Conservation (phyloP, 352 stramenopile genomes). For the Phytophthora capsici region DNA sequence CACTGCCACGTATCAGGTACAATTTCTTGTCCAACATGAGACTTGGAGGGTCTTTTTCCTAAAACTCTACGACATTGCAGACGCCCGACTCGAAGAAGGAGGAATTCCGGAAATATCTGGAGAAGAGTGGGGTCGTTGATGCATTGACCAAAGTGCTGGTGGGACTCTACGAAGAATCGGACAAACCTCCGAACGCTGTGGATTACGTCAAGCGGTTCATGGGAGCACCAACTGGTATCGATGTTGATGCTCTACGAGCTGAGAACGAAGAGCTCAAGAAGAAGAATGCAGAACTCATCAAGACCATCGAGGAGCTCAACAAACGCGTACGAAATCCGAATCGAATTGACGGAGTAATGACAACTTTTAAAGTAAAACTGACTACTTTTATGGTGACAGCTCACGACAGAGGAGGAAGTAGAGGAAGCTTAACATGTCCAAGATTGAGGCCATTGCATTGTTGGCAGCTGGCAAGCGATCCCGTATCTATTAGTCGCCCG, state of each 20-base stretch:
- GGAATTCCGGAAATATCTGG: slow-evolving; percentile 98
- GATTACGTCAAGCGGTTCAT: slow-evolving; percentile 98
- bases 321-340: slow-evolving; percentile 66
- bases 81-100: slow-evolving; percentile 98
- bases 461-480: neutral
- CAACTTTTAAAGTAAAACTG: too few relatives aligned
- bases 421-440: slow-evolving; percentile 37
- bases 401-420: slow-evolving; percentile 76
- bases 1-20: slow-evolving; percentile 72
- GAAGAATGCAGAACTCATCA: slow-evolving; percentile 91
- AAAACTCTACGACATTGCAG: slow-evolving; percentile 38
- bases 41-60: too few relatives aligned
- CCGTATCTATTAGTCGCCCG: slow-evolving; percentile 31
- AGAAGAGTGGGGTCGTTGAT: slow-evolving; percentile 98
- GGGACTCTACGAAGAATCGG: slow-evolving; percentile 95
- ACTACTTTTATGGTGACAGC: slow-evolving; percentile 29
- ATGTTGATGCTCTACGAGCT: slow-evolving; percentile 87
- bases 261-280: slow-evolving; percentile 94
- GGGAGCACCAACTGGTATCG: slow-evolving; percentile 90
- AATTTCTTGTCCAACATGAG: neutral
- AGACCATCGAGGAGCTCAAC: slow-evolving; percentile 92
- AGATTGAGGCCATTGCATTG: slow-evolving; percentile 10
- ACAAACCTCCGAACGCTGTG: slow-evolving; percentile 96
- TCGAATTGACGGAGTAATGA: neutral
- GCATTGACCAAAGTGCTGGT: slow-evolving; percentile 97